Base-by-base conservation (phyloP, 371 early-diverging fungal genomes). In the Agmasoma carcini region DNA sequence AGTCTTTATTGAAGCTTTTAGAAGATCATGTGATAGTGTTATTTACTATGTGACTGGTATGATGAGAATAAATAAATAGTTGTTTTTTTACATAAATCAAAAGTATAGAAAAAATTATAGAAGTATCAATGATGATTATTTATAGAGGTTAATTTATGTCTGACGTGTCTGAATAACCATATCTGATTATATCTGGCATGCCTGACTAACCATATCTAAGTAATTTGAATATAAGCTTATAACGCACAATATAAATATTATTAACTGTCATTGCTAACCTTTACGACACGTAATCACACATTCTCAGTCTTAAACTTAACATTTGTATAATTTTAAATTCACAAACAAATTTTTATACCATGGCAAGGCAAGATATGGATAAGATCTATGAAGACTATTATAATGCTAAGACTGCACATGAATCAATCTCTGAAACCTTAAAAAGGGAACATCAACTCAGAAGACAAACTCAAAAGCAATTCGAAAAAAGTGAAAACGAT, bases 401-500 rank as follows among this genome's bases (percentile, higher is more conserved):
- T 61, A 84, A 81, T 66, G 81, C 81, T 63, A 75, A 93, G 33
- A 73, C 85, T 47, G 87, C 87, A 60, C 92, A 90, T 77, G 80
- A 90, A 58, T 87, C 88, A 71, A 73, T 85, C 67, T 90, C 90
- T 65, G 85, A 84, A 37, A 88, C 84, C 69, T 79, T 93, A 26
- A 89, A 89, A 80, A 86, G 87, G 55, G 75, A 90, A 86, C 79
- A 58, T 74, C 60, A 61, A 9, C 46, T 64, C 81, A 51, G 79
- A 86, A 58, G 80, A 82, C 62, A 74, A 81, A 25, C 79, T 85
- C 45, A 89, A 83, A 66, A 83, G 81, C 62, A 83, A 84, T 92
- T 79, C 71, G 81, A 87, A 63, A 92, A 93, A 70, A 83, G 90
- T 3, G 98, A 97, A 73, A 85, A 88, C 59, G 94, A 95, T 71